Base-by-base conservation (phyloP, 306 rosid genomes). In the Macrotyloma uniflorum region DNA sequence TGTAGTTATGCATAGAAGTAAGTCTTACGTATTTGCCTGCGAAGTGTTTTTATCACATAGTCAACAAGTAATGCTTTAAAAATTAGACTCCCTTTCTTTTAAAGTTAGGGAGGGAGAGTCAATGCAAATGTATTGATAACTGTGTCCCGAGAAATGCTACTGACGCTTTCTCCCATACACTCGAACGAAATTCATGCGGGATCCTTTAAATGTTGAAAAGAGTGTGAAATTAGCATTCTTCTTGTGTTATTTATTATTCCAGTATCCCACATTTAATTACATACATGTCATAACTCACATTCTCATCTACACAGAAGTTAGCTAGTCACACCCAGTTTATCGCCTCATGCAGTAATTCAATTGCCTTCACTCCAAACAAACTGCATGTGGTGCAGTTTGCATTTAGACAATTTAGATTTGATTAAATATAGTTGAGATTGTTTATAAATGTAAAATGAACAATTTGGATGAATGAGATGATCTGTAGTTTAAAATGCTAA, bases 51-150 rank as follows among this genome's bases (percentile, higher is more conserved):
- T 5, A 35, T 67, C 16, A 36, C 4, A 13, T 40, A 64, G 20
- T 57, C 35, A 7, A 64, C 47, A 20, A 8, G 15, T 57, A 81
- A 58, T 67, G 49, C 69, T 81, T 42, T n/a, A 67, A 45, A 81
- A 12, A 47, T 67, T 15, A 40, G 64, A 46, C 26, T 57, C 55
- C 84, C 76, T 67, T 74, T 14, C 51, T 45, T n/a, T 53, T 36
- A 28, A 35, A 54, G 76, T 26, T 38, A 6, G 36, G 65, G 72
- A 26, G 28, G 16, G 22, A 50, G 20, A 20, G 18, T 35, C 45
- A 14, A 81, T 36, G 76, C 68, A 22, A 7, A 30, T 45, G 57
- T 40, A 57, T 1, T 18, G 18, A 46, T 5, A 4, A 38, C 33
- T 35, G 55, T 20, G 30, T 8, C 24, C 7, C 5, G 22, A 30